A percentile compares a stretch with the other conserved stretches of the same genome.
phyloP scores from a whole-genome alignment of 2,329 filamentous ascomycete genomes.

The Seiridium cupressi region DNA sequence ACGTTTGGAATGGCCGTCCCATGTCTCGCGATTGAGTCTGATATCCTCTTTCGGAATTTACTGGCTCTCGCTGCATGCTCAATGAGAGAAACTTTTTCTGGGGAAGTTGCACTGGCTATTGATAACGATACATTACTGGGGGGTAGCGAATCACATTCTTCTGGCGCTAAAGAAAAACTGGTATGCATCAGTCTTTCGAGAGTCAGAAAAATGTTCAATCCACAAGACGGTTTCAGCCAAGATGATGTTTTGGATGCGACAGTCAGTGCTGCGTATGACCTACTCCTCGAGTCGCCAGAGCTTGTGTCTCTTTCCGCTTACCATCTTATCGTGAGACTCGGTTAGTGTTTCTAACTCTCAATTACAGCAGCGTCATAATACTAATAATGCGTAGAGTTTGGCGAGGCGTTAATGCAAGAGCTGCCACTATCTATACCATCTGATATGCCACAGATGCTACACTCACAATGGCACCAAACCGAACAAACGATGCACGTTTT shows the following conservation, averaged over 20 bases:
- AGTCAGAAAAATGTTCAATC: too few species aligned
- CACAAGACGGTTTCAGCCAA: too few species aligned
- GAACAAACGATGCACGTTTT: constrained; percentile 10
- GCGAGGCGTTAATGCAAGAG: constrained; percentile 7
- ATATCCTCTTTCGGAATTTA: constrained; percentile 22
- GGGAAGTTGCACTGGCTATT: neutral
- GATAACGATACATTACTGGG: too few species aligned
- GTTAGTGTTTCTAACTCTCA: neutral
- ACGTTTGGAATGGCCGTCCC: constrained; percentile 37
- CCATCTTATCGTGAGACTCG: constrained; percentile 3
- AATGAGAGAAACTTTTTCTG: neutral
- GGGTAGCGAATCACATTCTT: neutral
- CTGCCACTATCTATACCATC: neutral
- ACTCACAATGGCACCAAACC: constrained; percentile 13
- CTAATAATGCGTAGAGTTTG: constrained; percentile 2
- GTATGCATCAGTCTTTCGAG: too few species aligned
- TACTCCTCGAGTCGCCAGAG: neutral
- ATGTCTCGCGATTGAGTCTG: constrained; percentile 24
- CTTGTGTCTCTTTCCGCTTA: neutral
- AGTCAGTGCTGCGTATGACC: neutral
- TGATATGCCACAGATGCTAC: neutral
- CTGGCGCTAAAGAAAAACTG: too few species aligned
- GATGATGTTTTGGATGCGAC: too few species aligned
- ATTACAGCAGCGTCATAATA: neutral
- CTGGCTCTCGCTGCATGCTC: constrained; percentile 11